Conservation (phyloP, 805 yeast genomes). For the Saccharomycopsis olivae region DNA sequence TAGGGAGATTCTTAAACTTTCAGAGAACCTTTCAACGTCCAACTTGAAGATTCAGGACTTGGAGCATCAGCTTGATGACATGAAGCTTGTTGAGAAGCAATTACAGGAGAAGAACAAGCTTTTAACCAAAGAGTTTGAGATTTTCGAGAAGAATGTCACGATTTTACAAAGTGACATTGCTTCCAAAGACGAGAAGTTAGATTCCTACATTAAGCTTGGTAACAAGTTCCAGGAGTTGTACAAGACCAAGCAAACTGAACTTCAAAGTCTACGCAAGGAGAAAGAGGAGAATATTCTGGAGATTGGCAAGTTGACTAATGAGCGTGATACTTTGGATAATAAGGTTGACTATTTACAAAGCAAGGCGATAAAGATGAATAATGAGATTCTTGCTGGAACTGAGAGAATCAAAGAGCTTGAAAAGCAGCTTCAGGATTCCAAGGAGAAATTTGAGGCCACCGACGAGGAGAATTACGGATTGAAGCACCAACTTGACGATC, state of each 20-base stretch:
- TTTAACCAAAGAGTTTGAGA: slow-evolving; percentile 18
- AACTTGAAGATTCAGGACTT: slow-evolving; percentile 2
- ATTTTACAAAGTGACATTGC: slow-evolving; percentile 7
- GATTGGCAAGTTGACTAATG: slow-evolving; percentile 11
- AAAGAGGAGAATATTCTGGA: slow-evolving; percentile 2
- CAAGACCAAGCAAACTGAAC: slow-evolving; percentile 17
- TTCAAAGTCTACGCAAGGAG: slow-evolving; percentile 6
- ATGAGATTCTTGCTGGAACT: slow-evolving; percentile 1
- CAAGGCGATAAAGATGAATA: slow-evolving; percentile 5
- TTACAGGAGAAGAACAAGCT: slow-evolving; percentile 17
- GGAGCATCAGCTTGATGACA: slow-evolving; percentile 7
- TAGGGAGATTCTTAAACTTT: slow-evolving; percentile 4
- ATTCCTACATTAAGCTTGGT: slow-evolving; percentile 10
- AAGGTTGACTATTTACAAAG: slow-evolving; percentile 11
- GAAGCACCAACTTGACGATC: slow-evolving; percentile 11
- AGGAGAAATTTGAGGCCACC: slow-evolving; percentile 9
- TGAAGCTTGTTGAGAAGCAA: slow-evolving; percentile 18
- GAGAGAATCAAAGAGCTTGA: neutral
- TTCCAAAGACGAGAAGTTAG: slow-evolving; percentile 14
- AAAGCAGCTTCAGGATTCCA: slow-evolving; percentile 1
- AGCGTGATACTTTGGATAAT: slow-evolving; percentile 7
- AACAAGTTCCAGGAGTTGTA: slow-evolving; percentile 18
- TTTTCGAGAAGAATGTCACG: slow-evolving; percentile 16
- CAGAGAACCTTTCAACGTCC: slow-evolving; percentile 10
- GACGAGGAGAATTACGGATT: slow-evolving; percentile 15